A percentile compares a stretch with the other conserved stretches of the same genome.
Conservation (phyloP, 2,329 filamentous ascomycete genomes). For the Fusarium caatingaense region DNA sequence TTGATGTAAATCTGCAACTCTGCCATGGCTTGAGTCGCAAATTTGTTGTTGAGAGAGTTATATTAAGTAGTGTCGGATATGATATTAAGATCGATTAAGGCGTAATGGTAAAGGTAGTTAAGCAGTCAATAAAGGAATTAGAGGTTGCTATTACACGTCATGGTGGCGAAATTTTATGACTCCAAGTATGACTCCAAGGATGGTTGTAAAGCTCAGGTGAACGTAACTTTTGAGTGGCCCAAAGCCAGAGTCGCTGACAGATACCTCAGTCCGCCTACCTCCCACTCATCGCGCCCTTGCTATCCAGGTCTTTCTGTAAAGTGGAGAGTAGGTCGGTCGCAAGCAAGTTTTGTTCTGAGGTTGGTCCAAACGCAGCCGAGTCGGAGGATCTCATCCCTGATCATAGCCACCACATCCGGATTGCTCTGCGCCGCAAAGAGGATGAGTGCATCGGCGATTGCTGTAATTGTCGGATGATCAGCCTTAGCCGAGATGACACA, state of each 20-base stretch:
- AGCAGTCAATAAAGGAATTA: neutral
- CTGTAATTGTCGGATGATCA: neutral
- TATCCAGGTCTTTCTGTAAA: neutral
- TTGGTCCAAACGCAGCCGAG: neutral
- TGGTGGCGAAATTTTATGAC: neutral
- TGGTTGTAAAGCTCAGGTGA: neutral
- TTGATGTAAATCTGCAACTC: neutral
- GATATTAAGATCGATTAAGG: neutral
- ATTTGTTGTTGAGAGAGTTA: accelerated
- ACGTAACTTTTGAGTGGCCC: accelerated
- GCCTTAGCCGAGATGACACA: neutral
- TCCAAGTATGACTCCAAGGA: neutral
- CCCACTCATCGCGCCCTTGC: accelerated
- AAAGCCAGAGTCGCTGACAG: accelerated
- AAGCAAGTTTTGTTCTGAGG: neutral
- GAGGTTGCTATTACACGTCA: neutral
- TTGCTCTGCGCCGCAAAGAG: neutral
- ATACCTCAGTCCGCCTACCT: neutral
- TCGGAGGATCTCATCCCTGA: neutral
- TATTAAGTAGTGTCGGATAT: neutral
- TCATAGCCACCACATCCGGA: neutral
- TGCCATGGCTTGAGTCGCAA: neutral
- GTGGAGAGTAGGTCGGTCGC: accelerated
- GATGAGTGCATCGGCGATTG: accelerated
- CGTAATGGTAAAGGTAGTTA: too few species aligned